Conservation (phyloP, 768 basidiomycete genomes). For the Amylocystis lapponica region DNA sequence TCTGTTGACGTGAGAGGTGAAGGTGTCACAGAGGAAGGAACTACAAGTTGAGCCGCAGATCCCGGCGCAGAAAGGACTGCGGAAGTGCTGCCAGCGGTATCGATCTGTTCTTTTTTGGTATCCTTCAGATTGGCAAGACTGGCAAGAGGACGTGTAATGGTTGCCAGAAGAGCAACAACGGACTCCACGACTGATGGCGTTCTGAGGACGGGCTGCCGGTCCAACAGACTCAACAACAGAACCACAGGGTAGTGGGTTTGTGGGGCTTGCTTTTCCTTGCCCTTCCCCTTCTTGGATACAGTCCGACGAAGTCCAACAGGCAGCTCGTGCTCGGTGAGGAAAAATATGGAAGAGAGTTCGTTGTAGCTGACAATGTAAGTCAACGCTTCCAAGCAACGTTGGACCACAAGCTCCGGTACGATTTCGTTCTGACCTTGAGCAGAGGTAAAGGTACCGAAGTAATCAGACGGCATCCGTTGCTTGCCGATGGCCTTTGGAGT, state of each 20-base stretch:
- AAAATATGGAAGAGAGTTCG: constrained; percentile 82
- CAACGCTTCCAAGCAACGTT: constrained; percentile 89
- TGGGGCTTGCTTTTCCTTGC: constrained; percentile 80
- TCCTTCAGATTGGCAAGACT: constrained; percentile 42
- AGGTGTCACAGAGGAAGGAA: neutral
- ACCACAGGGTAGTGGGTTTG: constrained; percentile 91
- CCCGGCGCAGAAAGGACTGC: neutral
- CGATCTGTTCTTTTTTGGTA: constrained; percentile 20
- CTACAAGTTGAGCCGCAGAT: neutral
- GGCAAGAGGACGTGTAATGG: constrained; percentile 79
- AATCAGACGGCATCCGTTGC: constrained; percentile 56
- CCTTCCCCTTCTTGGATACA: constrained; percentile 84
- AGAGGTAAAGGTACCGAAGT: constrained; percentile 41
- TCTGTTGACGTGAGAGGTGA: too few species aligned
- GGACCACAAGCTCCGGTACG: constrained; percentile 88
- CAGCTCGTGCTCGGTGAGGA: constrained; percentile 93
- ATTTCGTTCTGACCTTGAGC: constrained; percentile 63
- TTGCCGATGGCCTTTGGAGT: constrained; percentile 54
- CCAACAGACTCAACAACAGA: constrained; percentile 79
- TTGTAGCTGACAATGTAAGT: constrained; percentile 84
- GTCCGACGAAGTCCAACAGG: constrained; percentile 68
- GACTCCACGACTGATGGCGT: constrained; percentile 92
- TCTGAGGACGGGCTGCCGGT: constrained; percentile 78
- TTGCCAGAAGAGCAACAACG: constrained; percentile 81
- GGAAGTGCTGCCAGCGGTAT: neutral